These are phyloP conservation scores for Pseudofabraea citricarpa DNA, from an alignment of 2,329 filamentous ascomycete species.

Conservation along the genomic window DNA sequence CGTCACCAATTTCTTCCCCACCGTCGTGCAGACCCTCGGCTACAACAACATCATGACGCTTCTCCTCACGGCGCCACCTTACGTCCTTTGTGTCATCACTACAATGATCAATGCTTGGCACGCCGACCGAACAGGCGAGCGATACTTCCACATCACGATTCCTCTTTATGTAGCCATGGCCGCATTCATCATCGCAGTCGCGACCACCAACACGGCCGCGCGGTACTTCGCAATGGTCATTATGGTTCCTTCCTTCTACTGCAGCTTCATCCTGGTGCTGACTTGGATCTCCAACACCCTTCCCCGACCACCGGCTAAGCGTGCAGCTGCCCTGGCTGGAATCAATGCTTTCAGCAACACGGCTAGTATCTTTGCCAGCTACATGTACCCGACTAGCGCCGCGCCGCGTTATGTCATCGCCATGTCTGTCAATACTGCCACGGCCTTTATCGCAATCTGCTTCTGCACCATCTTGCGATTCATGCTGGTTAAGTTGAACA, in stretches of 20 bases:
- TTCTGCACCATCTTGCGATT: slow-evolving; percentile 56
- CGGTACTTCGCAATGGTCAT: slow-evolving; percentile 40
- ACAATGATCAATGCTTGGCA: slow-evolving; percentile 30
- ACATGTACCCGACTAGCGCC: slow-evolving; percentile 24
- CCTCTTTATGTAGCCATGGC: slow-evolving; percentile 30
- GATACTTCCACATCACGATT: slow-evolving; percentile 29
- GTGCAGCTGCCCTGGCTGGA: slow-evolving; percentile 35
- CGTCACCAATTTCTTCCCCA: slow-evolving; percentile 33
- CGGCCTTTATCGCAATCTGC: slow-evolving; percentile 56
- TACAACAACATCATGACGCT: slow-evolving; percentile 34
- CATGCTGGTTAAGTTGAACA: slow-evolving; percentile 59
- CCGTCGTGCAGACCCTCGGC: slow-evolving; percentile 28
- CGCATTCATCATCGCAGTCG: slow-evolving; percentile 30
- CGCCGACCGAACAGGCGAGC: slow-evolving; percentile 32
- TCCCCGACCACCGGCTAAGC: slow-evolving; percentile 35
- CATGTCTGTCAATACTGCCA: slow-evolving; percentile 62
- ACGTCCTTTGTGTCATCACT: slow-evolving; percentile 34
- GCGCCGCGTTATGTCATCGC: slow-evolving; percentile 35
- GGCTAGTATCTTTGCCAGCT: slow-evolving; percentile 31
- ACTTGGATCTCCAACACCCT: slow-evolving; percentile 31
- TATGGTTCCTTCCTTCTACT: slow-evolving; percentile 34
- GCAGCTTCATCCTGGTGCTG: slow-evolving; percentile 30
- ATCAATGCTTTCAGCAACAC: slow-evolving; percentile 34
- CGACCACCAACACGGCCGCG: slow-evolving; percentile 31
- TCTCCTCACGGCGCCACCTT: slow-evolving; percentile 42